These are phyloP conservation scores for Miscanthus lutarioriparius DNA, from an alignment of 176 grass and related monocot genomes.

Conservation along the genomic window DNA sequence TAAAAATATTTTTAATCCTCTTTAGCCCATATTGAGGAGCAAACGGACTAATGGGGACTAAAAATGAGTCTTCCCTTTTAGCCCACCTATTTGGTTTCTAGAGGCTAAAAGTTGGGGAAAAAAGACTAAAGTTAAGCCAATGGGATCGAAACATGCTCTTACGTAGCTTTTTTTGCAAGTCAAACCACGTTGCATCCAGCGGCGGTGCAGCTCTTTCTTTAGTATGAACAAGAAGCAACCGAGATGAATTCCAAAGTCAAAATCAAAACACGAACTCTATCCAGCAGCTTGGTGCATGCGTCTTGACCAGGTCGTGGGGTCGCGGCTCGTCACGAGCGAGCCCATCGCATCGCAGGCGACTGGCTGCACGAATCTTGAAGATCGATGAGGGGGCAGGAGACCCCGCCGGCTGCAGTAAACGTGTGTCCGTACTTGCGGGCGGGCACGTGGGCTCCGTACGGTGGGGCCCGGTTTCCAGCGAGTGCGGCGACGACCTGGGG, in stretches of 20 bases:
- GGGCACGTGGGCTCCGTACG: conserved; percentile 20
- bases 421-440: not conserved
- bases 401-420: no score
- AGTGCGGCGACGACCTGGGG: not conserved
- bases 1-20: no score
- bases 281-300: not conserved
- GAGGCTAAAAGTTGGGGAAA: no score
- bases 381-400: no score
- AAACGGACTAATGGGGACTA: no score
- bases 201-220: not conserved
- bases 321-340: not conserved
- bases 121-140: no score
- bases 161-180: not conserved
- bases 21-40: no score
- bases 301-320: not conserved
- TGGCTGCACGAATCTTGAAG: not conserved
- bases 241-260: not conserved
- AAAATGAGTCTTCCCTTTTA: no score
- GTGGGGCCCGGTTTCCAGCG: not conserved
- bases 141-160: no score
- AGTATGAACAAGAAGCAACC: not conserved
- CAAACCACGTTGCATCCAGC: not conserved
- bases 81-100: no score
- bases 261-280: not conserved
- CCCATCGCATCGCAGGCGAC: not conserved